Percentiles rank a stretch among this genome's conserved stretches.
phyloP scores from a whole-genome alignment of 2,329 filamentous ascomycete species.

The Pyrenochaeta sp. region DNA sequence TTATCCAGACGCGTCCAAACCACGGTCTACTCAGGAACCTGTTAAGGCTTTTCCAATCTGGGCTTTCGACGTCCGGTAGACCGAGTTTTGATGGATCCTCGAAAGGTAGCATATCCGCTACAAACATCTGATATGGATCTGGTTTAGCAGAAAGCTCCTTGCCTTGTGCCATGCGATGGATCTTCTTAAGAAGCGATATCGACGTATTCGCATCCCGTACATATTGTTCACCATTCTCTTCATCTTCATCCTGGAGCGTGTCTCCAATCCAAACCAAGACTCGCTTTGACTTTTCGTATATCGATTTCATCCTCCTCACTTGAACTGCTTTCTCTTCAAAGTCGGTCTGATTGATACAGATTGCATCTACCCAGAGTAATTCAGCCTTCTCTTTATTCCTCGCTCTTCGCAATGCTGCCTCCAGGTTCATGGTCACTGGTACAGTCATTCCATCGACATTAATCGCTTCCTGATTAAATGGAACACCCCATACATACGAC shows the following conservation, averaged over 20 bases:
- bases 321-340: slow-evolving; percentile 14
- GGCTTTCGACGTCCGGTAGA: neutral
- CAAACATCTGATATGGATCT: slow-evolving; percentile 1
- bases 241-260: neutral
- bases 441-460: neutral
- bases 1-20: slow-evolving; percentile 7
- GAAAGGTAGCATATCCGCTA: neutral
- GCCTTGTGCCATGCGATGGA: neutral
- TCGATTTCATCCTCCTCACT: slow-evolving; percentile 18
- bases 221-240: neutral
- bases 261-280: slow-evolving; percentile 14
- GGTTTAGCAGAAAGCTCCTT: neutral
- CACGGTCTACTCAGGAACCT: slow-evolving; percentile 3
- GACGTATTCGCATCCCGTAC: neutral
- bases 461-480: neutral
- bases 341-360: slow-evolving; percentile 19
- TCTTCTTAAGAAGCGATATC: neutral
- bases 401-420: slow-evolving; percentile 1
- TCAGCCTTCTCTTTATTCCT: slow-evolving; percentile 1
- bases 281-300: slow-evolving; percentile 11
- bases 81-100: neutral
- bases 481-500: slow-evolving; percentile 12
- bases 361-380: slow-evolving; percentile 13
- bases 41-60: neutral
- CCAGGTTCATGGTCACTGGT: slow-evolving; percentile 4